Evolutionary conservation across 331 rosid species (phyloP).

Genomic region (Phaseolus coccineus): DNA sequence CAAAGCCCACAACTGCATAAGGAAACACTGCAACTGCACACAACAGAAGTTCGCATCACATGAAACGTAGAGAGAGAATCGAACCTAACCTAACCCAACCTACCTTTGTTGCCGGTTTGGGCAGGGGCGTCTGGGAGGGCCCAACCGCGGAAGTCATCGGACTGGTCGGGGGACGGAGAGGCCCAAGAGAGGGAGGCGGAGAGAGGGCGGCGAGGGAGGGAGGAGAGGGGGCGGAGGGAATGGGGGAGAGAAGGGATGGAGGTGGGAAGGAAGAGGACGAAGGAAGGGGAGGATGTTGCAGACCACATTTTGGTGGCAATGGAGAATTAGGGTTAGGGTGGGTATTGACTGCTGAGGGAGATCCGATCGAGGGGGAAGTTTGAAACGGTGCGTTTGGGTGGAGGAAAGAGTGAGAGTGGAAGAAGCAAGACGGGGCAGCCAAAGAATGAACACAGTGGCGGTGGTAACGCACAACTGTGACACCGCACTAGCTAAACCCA

Average conservation of each 20-base stretch:
- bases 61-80: background rate
- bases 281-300: slow-evolving; percentile 53
- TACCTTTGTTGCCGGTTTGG: slow-evolving; percentile 46
- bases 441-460: background rate
- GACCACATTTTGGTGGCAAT: slow-evolving; percentile 55
- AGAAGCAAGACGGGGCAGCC: background rate
- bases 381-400: slow-evolving; percentile 1
- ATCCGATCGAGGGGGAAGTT: background rate
- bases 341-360: background rate
- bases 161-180: slow-evolving; percentile 41
- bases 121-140: slow-evolving; percentile 55
- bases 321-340: slow-evolving; percentile 48
- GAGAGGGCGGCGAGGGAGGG: slow-evolving; percentile 50
- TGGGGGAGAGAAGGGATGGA: slow-evolving; percentile 44
- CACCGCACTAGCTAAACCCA: background rate
- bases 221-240: slow-evolving; percentile 42
- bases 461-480: background rate
- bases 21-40: slow-evolving; percentile 55
- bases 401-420: background rate
- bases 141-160: slow-evolving; percentile 74
- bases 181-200: slow-evolving; percentile 57
- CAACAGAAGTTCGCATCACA: background rate
- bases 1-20: slow-evolving; percentile 53
- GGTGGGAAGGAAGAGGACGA: slow-evolving; percentile 54
- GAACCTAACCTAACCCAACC: no score